Base-by-base conservation (phyloP, 345 rosid genomes). In the Rhizophora apiculata region DNA sequence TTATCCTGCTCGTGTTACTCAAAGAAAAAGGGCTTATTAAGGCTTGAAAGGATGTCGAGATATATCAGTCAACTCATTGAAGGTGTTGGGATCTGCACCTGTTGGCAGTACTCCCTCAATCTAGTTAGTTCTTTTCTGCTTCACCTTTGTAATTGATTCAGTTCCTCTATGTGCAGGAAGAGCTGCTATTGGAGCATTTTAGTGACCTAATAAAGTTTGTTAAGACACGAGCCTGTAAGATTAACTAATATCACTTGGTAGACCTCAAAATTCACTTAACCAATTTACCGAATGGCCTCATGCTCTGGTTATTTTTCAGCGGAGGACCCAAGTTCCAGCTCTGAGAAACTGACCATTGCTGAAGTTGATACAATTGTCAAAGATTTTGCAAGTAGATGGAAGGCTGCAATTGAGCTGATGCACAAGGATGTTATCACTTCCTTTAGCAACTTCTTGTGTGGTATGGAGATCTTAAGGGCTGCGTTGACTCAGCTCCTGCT, bases 371-470 rank as follows among this genome's bases (percentile, higher is more conserved):
- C 91, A 8, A 79, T 95, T 21, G 94, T 92, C 56, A 95, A 86
- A 55, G 98, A 95, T 78, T 95, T 95, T 67, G 92, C 78, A 0
- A 87, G 90, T 84, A 79, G 98, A 65, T 95, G 98, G 99, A 92
- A 89, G 73, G 85, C 92, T 15, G 96, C 94, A 1, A 95, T 95
- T 63, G 98, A 95, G 74, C 73, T 95, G 79, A 95, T 95, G 99
- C 94, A 95, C 88, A 92, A 92, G 84, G 99, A 95, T 49, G 96
- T 95, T 39, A 92, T 95, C 61, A 95, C 99, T 8, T 92, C 96
- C n/a, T 95, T 95, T 81, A 92, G 99, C 79, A 95, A 90, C 84
- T 95, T 88, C 81, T 75, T 92, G 80, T 88, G 98, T 16, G 99
- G 98, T 27, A 95, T 90, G 99, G 96, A 95, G 79, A 95, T 95